phyloP scores from a whole-genome alignment of 202 grass and related monocot genomes.

The Zoysia matrella region DNA sequence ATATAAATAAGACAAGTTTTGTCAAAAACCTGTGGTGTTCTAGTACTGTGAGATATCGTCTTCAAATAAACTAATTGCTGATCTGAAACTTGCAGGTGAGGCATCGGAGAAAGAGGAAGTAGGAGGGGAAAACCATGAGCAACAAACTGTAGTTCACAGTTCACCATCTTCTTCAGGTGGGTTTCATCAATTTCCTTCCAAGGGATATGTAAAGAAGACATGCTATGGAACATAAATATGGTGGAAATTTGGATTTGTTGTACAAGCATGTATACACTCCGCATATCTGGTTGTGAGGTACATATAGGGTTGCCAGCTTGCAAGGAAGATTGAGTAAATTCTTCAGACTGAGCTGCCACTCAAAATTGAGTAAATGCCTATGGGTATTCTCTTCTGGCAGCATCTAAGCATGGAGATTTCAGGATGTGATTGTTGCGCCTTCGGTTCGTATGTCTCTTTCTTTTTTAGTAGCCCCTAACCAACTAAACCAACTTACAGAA shows the following conservation, averaged over 20 bases:
- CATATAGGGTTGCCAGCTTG: conserved; percentile 77
- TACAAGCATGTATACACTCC: conserved; percentile 66
- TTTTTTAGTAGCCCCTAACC: conserved; percentile 88
- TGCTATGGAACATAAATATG: conserved; percentile 84
- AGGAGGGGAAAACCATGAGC: conserved; percentile 68
- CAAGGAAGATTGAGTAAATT: conserved; percentile 79
- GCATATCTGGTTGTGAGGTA: conserved; percentile 75
- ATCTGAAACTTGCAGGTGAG: conserved; percentile 61
- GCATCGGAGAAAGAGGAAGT: conserved; percentile 70
- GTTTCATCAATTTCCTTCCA: conserved; percentile 93
- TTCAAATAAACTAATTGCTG: conserved; percentile 29
- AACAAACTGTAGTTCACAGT: conserved; percentile 74
- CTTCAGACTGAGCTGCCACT: conserved; percentile 72
- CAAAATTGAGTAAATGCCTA: conserved; percentile 69
- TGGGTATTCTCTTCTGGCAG: conserved; percentile 76
- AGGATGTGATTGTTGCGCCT: conserved; percentile 74
- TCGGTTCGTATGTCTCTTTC: conserved; percentile 99
- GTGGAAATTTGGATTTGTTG: conserved; percentile 87
- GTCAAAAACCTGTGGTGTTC: too few relatives aligned
- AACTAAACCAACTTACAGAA: conserved; percentile 14
- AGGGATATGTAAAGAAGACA: conserved; percentile 96
- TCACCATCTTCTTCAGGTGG: conserved; percentile 98
- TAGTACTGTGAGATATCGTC: background rate
- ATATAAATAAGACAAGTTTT: background rate
- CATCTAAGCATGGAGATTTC: conserved; percentile 70